Conservation (phyloP, 2,329 filamentous ascomycete species). For the Didymella glomerata region DNA sequence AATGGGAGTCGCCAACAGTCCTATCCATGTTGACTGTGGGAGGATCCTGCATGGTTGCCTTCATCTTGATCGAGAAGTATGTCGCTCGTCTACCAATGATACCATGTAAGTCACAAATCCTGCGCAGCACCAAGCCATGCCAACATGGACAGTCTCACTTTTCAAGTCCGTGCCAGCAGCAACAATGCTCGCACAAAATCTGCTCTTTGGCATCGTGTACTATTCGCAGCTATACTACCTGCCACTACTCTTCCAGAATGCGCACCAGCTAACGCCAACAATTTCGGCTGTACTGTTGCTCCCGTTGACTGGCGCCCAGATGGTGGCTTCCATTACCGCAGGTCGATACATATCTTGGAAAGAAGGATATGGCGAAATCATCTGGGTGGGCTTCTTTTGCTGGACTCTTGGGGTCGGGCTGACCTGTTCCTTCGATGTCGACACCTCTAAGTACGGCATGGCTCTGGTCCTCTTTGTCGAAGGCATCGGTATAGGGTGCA, state of each 20-base stretch:
- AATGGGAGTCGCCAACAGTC: conserved; percentile 60
- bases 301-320: conserved; percentile 51
- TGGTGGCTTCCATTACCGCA: conserved; percentile 56
- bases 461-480: conserved; percentile 62
- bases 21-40: background rate
- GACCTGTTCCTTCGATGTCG: conserved; percentile 56
- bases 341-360: conserved; percentile 66
- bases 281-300: conserved; percentile 60
- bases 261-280: conserved; percentile 55
- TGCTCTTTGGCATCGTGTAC: conserved; percentile 68
- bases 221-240: conserved; percentile 69
- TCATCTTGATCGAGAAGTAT: background rate
- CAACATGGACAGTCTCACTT: conserved; percentile 54
- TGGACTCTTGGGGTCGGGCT: conserved; percentile 62
- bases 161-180: conserved; percentile 64
- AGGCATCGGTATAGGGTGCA: conserved; percentile 56
- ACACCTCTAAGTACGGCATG: conserved; percentile 54
- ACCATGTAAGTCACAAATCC: conserved; percentile 51
- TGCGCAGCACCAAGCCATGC: background rate
- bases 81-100: conserved; percentile 52
- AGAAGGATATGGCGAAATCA: conserved; percentile 60
- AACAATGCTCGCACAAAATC: conserved; percentile 65
- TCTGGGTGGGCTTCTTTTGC: conserved; percentile 57
- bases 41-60: background rate
- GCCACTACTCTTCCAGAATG: conserved; percentile 70